phyloP scores from a whole-genome alignment of 2,329 filamentous ascomycete species.

The Cladosporium sp. region DNA sequence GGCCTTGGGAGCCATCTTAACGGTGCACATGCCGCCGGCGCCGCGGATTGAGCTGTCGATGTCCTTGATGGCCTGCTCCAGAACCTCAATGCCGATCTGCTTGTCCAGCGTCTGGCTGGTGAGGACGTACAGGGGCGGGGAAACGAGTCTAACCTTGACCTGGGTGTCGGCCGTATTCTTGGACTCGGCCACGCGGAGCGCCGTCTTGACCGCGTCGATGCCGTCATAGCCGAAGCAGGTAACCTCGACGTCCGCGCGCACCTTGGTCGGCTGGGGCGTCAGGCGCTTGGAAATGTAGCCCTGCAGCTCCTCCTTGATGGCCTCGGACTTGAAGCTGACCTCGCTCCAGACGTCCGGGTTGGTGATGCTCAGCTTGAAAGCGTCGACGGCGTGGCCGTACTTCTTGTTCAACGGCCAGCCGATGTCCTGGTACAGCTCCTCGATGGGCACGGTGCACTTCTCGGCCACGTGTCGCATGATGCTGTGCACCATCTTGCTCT shows the following conservation, averaged over 20 bases:
- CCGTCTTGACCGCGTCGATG: conserved; percentile 95
- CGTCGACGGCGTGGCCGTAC: conserved; percentile 93
- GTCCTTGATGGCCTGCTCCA: conserved; percentile 86
- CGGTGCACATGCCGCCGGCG: conserved; percentile 72
- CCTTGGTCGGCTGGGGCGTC: conserved; percentile 97
- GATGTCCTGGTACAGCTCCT: conserved; percentile 88
- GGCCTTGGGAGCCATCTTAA: conserved; percentile 99
- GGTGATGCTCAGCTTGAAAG: conserved; percentile 98
- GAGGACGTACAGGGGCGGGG: conserved; percentile 91
- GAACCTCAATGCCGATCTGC: conserved; percentile 70
- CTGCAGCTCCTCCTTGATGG: conserved; percentile 83
- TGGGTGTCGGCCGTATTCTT: conserved; percentile 88
- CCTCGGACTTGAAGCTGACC: conserved; percentile 78
- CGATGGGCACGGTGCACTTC: conserved; percentile 91
- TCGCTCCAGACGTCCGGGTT: conserved; percentile 97
- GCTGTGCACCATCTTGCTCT: conserved; percentile 98
- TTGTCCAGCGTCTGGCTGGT: conserved; percentile 97
- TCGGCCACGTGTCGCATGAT: conserved; percentile 99
- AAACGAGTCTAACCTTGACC: conserved; percentile 98
- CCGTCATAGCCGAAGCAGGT: conserved; percentile 90
- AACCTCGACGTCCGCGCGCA: conserved; percentile 94
- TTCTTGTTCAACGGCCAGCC: conserved; percentile 97
- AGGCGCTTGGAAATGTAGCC: conserved; percentile 95
- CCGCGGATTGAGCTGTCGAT: conserved; percentile 75
- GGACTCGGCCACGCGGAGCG: conserved; percentile 84